Evolutionary conservation across 1,284 basidiomycete genomes (phyloP), one percentile per base, ranked within the genome.

Genomic region (Sutorius eximius): DNA sequence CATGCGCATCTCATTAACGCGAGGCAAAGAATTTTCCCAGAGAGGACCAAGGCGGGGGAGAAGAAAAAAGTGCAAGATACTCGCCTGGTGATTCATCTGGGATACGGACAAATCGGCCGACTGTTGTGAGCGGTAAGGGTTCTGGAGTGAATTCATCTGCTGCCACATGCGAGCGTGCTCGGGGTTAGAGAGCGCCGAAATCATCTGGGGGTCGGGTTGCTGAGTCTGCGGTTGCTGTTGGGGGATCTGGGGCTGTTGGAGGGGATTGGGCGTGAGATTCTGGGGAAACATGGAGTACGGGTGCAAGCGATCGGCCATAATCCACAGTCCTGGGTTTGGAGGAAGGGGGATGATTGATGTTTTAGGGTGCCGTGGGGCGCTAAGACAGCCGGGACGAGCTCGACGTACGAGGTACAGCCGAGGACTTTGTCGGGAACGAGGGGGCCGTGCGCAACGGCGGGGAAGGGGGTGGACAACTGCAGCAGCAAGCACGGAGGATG

Each of bases 221-320:
- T 70, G 71, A 37, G 71, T 72, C 60, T 76, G 75, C 15, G 61
- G 66, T 41, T 71, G 71, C 48, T 75, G 72, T 32, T 73, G 69
- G 52, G 75, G 74, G 53, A 72, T 72, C 61, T 75, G 78, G 50
- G 77, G 71, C 47, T 77, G 80, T 59, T 82, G 81, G 56, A 76
- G 66, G 56, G 78, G 66, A 46, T 66, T 74, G 45, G 75, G 66
- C 52, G 75, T 73, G 68, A 81, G 79, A 68, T 74, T 77, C 55
- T 62, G 70, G 40, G 79, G 64, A 51, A 79, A 72, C 75, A 80
- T 76, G 59, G 75, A 57, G 67, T 83, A 83, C 66, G 73, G 73
- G 62, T 77, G 68, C 51, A 76, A 65, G 68, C 81, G 83, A 79
- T 85, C 83, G 67, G 81, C 81, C 83, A 86, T 85, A 64, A 71